A percentile compares a stretch with the other conserved stretches of the same genome.
Conservation (phyloP, 1,284 basidiomycete genomes). For the Ganoderma resinaceum region DNA sequence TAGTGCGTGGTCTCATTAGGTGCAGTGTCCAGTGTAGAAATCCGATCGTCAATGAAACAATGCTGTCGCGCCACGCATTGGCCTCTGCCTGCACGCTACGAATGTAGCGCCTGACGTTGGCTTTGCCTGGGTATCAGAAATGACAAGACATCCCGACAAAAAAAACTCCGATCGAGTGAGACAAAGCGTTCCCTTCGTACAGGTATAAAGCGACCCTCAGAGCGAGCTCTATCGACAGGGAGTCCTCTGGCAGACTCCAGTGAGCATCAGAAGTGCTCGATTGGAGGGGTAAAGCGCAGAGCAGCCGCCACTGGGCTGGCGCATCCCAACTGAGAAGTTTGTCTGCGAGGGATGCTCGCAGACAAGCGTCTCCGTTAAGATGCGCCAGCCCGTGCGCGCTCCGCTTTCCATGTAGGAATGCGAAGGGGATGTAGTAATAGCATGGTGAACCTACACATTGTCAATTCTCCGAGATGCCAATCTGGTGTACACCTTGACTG, state of each 20-base stretch:
- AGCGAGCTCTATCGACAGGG: too few species aligned
- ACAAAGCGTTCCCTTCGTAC: background rate
- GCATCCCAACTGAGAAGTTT: background rate
- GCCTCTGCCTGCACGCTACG: background rate
- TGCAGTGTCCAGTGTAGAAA: too few species aligned
- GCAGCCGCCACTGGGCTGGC: background rate
- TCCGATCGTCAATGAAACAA: background rate
- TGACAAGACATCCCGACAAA: background rate
- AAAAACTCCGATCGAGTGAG: background rate
- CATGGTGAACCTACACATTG: too few species aligned
- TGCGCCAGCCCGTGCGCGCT: background rate
- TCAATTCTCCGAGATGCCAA: too few species aligned
- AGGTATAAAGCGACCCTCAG: too few species aligned
- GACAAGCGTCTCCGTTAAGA: background rate
- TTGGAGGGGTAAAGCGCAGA: background rate
- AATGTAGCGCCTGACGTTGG: background rate
- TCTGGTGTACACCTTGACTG: too few species aligned
- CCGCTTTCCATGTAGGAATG: background rate
- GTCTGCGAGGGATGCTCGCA: slow-evolving; percentile 1
- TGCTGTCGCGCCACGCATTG: background rate
- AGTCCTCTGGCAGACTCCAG: too few species aligned
- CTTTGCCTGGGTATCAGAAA: background rate
- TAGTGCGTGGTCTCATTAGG: too few species aligned
- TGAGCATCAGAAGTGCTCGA: too few species aligned
- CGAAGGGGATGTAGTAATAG: too few species aligned